Conservation (phyloP, 345 rosid species). For the Erysimum cheiranthoides region DNA sequence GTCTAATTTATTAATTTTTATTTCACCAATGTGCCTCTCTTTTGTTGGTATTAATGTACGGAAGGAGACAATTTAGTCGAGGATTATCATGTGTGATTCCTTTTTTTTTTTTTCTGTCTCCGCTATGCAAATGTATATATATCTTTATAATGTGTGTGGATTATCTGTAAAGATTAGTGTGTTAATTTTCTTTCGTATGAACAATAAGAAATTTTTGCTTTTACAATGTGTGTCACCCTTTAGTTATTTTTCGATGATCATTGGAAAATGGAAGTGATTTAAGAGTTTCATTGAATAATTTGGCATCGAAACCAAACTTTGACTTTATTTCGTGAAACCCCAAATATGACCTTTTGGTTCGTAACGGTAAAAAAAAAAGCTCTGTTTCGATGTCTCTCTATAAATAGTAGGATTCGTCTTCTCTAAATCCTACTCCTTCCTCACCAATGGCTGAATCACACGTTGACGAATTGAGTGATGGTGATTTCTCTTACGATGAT, state of each 20-base stretch:
- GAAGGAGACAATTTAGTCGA: conserved; percentile 16
- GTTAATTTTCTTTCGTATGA: neutral
- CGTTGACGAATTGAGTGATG: too few relatives aligned
- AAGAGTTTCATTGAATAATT: neutral
- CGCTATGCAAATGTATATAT: conserved; percentile 1
- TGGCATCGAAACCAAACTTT: neutral
- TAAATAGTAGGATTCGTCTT: too few relatives aligned
- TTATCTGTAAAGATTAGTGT: neutral
- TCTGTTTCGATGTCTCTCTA: neutral
- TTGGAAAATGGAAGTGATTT: conserved; percentile 8
- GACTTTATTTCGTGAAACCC: neutral
- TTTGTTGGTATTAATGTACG: conserved; percentile 23
- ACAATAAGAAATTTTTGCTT: neutral
- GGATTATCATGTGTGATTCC: conserved; percentile 9
- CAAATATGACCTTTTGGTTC: neutral
- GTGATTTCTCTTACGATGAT: neutral
- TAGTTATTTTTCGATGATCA: neutral
- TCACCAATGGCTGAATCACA: neutral
- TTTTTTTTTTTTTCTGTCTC: neutral
- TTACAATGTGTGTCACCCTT: neutral
- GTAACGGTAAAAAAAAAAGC: conserved; percentile 4
- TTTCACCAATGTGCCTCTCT: conserved; percentile 1
- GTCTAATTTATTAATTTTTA: neutral
- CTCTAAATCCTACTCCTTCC: too few relatives aligned
- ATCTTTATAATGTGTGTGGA: neutral